These are phyloP conservation scores for Exophiala bonariae DNA, from an alignment of 2,329 filamentous ascomycete species.

Conservation along the genomic window DNA sequence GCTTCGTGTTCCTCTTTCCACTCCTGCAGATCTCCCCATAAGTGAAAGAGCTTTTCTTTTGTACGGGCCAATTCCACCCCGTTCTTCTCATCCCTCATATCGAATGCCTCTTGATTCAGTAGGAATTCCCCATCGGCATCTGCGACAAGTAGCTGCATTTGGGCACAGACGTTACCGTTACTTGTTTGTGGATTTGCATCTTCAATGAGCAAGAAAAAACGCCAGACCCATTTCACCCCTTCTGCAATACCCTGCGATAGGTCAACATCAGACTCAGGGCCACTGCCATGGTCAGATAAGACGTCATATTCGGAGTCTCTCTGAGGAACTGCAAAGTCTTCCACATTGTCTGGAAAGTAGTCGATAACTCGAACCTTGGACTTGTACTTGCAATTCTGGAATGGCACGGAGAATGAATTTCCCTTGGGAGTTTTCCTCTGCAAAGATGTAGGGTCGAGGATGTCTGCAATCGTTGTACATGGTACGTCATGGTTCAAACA, in stretches of 20 bases:
- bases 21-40: slow-evolving; percentile 88
- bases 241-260: slow-evolving; percentile 15
- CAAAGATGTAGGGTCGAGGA: slow-evolving; percentile 49
- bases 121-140: slow-evolving; percentile 58
- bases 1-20: slow-evolving; percentile 46
- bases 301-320: slow-evolving; percentile 50
- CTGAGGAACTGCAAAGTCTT: slow-evolving; percentile 65
- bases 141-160: slow-evolving; percentile 69
- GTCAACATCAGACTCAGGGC: slow-evolving; percentile 28
- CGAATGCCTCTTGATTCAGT: slow-evolving; percentile 54
- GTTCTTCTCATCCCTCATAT: slow-evolving; percentile 55
- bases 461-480: slow-evolving; percentile 44
- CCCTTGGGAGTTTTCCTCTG: slow-evolving; percentile 47
- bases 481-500: slow-evolving; percentile 44
- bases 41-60: slow-evolving; percentile 68
- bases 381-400: slow-evolving; percentile 71
- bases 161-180: slow-evolving; percentile 40
- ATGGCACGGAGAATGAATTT: slow-evolving; percentile 60
- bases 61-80: slow-evolving; percentile 52
- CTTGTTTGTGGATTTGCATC: slow-evolving; percentile 53
- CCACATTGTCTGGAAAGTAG: slow-evolving; percentile 69
- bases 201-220: slow-evolving; percentile 76
- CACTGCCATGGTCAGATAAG: slow-evolving; percentile 44
- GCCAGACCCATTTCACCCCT: slow-evolving; percentile 72
- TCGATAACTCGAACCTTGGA: slow-evolving; percentile 73